Evolutionary conservation across 2,329 filamentous ascomycete genomes (phyloP).

Genomic region (Fusarium tjaetaba): DNA sequence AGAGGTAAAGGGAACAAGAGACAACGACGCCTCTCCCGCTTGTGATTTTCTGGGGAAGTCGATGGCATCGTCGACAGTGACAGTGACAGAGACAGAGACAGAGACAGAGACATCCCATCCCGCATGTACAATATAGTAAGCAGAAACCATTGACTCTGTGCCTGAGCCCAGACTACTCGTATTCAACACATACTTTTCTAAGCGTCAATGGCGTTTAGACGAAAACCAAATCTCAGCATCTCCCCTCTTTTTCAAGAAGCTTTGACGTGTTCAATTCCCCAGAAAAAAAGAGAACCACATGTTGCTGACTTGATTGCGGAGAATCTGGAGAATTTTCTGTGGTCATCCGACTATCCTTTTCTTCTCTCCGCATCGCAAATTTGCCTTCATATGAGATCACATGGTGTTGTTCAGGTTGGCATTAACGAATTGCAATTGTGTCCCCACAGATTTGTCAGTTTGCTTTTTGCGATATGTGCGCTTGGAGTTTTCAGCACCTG

Average conservation of each 20-base stretch:
- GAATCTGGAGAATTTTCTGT: constrained; percentile 23
- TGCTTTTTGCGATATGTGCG: constrained; percentile 30
- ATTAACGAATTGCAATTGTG: background rate
- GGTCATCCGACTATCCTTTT: constrained; percentile 8
- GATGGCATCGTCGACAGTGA: background rate
- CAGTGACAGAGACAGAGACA: background rate
- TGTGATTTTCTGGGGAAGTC: constrained; percentile 35
- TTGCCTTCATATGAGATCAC: constrained; percentile 21
- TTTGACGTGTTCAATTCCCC: constrained; percentile 18
- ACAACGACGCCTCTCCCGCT: constrained; percentile 42
- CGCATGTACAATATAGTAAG: background rate
- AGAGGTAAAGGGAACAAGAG: constrained; percentile 24
- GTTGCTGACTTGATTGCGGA: constrained; percentile 16
- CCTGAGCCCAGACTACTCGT: constrained; percentile 19
- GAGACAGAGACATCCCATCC: background rate
- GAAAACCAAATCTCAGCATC: constrained; percentile 14
- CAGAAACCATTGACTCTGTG: background rate
- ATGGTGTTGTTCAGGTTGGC: background rate
- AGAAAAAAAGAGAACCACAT: constrained; percentile 10
- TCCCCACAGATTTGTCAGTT: background rate
- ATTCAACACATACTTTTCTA: background rate
- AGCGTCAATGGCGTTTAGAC: constrained; percentile 39
- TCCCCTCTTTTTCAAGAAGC: background rate
- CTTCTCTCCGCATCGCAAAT: background rate
- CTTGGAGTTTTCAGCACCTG: constrained; percentile 14